phyloP scores from a whole-genome alignment of 805 yeast genomes.

The Maudiozyma barnettii region DNA sequence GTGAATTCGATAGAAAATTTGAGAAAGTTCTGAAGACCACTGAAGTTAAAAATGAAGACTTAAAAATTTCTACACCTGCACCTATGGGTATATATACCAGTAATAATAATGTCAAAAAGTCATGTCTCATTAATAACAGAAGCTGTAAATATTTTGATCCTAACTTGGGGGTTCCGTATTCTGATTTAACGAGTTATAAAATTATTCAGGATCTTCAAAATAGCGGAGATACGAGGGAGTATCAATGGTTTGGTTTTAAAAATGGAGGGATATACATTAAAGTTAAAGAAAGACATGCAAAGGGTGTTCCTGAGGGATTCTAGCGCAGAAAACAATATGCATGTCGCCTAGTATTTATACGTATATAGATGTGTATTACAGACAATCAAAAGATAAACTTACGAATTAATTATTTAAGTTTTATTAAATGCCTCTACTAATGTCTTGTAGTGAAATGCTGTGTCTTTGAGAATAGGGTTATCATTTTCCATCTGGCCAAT shows the following conservation, averaged over 20 bases:
- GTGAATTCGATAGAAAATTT: conserved; percentile 38
- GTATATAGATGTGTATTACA: neutral
- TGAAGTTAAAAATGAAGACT: conserved; percentile 38
- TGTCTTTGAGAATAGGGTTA: conserved; percentile 21
- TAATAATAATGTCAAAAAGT: conserved; percentile 47
- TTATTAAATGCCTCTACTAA: conserved; percentile 28
- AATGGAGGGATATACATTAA: conserved; percentile 41
- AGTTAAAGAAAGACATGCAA: conserved; percentile 47
- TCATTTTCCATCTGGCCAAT: conserved; percentile 3
- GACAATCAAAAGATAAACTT: neutral
- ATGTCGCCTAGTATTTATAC: too few species aligned
- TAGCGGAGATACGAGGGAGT: conserved; percentile 33
- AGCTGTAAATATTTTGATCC: conserved; percentile 82
- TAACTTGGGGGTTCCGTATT: conserved; percentile 74
- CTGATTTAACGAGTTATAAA: conserved; percentile 71
- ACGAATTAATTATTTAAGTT: neutral
- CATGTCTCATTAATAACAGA: conserved; percentile 63
- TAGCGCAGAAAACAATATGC: conserved; percentile 19
- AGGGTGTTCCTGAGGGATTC: conserved; percentile 85
- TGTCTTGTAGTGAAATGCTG: conserved; percentile 22
- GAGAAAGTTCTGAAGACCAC: conserved; percentile 37
- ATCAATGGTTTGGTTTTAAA: conserved; percentile 41
- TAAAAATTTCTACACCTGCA: conserved; percentile 54
- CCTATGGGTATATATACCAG: conserved; percentile 68
- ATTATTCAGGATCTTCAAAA: conserved; percentile 50